phyloP scores from a whole-genome alignment of 257 asterid species.

The Lycium ferocissimum region DNA sequence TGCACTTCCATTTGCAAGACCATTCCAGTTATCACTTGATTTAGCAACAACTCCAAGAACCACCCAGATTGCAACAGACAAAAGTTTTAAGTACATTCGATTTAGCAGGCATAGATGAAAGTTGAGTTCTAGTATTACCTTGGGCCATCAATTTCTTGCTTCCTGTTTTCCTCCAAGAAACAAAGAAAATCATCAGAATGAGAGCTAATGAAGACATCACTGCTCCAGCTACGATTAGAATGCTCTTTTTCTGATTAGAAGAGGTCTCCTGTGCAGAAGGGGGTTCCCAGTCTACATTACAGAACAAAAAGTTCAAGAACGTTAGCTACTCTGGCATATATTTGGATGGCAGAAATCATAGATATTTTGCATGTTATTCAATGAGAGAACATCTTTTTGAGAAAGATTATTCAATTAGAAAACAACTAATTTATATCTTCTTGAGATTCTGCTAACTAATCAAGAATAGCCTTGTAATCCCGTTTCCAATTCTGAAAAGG shows the following conservation, averaged over 20 bases:
- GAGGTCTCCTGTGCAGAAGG: constrained; percentile 23
- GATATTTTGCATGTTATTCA: not conserved
- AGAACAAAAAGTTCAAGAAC: constrained; percentile 19
- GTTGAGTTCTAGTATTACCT: constrained; percentile 44
- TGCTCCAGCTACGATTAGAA: constrained; percentile 45
- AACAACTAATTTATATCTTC: not conserved
- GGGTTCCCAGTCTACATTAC: constrained; percentile 51
- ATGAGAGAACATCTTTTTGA: not conserved
- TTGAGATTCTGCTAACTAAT: not conserved
- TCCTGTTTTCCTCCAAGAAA: constrained; percentile 48
- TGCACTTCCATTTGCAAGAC: not conserved
- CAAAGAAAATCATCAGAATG: constrained; percentile 39
- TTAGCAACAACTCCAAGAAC: not conserved
- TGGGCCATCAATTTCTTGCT: constrained; percentile 51
- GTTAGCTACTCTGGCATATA: not conserved
- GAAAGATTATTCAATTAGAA: not conserved
- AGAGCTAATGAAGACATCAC: constrained; percentile 37
- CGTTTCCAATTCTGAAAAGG: not conserved
- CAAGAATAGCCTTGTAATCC: not conserved
- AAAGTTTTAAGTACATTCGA: not conserved
- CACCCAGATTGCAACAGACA: constrained; percentile 1
- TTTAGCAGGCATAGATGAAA: not conserved
- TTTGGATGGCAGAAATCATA: not conserved
- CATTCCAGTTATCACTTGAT: not conserved
- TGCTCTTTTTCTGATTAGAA: constrained; percentile 43